phyloP scores from a whole-genome alignment of 331 rosid genomes.

The Ulmus americana region DNA sequence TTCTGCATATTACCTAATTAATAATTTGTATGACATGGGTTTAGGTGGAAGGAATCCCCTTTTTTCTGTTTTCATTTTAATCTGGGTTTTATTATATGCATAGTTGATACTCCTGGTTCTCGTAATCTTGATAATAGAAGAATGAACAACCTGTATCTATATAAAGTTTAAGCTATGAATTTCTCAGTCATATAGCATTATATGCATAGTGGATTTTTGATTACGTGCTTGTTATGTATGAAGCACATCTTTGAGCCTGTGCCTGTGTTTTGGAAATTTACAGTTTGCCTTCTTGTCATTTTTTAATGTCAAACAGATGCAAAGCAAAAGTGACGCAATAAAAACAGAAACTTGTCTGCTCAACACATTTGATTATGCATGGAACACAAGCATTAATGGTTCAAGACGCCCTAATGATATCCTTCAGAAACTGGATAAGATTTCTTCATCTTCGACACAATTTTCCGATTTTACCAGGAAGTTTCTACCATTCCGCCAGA shows the following conservation, averaged over 20 bases:
- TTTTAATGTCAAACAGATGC: constrained; percentile 49
- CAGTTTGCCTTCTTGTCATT: not conserved
- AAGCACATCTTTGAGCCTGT: not conserved
- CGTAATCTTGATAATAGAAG: no score
- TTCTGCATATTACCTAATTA: no score
- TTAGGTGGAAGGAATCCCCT: no score
- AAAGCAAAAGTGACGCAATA: constrained; percentile 52
- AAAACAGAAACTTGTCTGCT: constrained; percentile 62
- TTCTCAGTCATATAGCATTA: no score
- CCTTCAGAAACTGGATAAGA: constrained; percentile 40
- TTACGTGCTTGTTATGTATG: not conserved
- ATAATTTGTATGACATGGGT: no score
- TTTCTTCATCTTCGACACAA: constrained; percentile 34
- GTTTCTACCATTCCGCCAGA: constrained; percentile 56
- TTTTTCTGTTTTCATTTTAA: no score
- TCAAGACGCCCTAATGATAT: constrained; percentile 52
- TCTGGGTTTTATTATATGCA: not conserved
- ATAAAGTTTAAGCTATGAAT: no score
- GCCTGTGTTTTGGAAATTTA: not conserved
- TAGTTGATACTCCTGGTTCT: not conserved
- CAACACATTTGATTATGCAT: constrained; percentile 69
- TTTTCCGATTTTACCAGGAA: constrained; percentile 33
- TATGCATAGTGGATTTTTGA: not conserved
- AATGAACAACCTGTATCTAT: no score
- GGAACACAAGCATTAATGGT: constrained; percentile 63